Conservation (phyloP, 805 yeast genomes). For the Candida anglica region DNA sequence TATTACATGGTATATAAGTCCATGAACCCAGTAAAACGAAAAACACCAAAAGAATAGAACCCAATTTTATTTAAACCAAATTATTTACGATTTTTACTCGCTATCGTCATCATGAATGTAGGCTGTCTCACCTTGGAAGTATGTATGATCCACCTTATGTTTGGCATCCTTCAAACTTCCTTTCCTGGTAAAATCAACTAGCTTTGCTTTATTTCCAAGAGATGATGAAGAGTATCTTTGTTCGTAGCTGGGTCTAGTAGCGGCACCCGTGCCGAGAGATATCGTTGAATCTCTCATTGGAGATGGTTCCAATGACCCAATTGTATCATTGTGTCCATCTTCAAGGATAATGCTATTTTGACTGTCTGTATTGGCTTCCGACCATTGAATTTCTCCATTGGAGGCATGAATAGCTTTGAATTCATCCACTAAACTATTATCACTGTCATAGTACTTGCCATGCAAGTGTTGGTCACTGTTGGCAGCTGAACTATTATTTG, state of each 20-base stretch:
- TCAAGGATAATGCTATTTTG: background rate
- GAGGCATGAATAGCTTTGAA: conserved; percentile 23
- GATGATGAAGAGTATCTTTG: conserved; percentile 12
- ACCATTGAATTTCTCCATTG: conserved; percentile 30
- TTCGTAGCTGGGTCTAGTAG: background rate
- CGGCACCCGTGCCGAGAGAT: too few species aligned
- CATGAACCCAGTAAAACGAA: too few species aligned
- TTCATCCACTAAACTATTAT: conserved; percentile 20
- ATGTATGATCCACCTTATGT: conserved; percentile 15
- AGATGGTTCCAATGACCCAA: background rate
- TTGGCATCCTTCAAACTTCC: conserved; percentile 38
- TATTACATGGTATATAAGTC: too few species aligned
- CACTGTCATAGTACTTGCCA: conserved; percentile 8
- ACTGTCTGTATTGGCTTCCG: conserved; percentile 9
- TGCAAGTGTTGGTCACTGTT: conserved; percentile 11
- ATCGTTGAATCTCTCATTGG: background rate
- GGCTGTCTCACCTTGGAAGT: conserved; percentile 28
- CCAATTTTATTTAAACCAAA: too few species aligned
- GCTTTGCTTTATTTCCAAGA: conserved; percentile 31
- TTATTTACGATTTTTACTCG: too few species aligned
- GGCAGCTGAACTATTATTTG: conserved; percentile 12
- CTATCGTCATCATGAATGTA: conserved; percentile 30
- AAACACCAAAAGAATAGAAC: too few species aligned
- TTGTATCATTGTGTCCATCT: conserved; percentile 1
- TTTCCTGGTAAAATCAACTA: conserved; percentile 45